phyloP scores from a whole-genome alignment of 208 protist species.

The Histomonas meleagridis region DNA sequence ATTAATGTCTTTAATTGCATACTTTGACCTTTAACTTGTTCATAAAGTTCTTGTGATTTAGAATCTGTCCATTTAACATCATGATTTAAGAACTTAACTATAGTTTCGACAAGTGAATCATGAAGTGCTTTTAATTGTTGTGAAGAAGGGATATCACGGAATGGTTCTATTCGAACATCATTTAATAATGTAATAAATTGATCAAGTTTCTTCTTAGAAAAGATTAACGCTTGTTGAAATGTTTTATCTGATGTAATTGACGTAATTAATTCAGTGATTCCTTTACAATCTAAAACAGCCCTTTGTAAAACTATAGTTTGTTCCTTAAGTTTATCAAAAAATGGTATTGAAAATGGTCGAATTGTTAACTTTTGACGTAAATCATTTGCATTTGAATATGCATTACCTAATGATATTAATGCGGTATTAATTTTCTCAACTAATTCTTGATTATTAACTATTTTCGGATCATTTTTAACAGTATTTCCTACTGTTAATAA shows the following conservation, averaged over 20 bases:
- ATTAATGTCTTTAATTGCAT: not conserved
- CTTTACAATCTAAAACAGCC: not conserved
- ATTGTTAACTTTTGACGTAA: not conserved
- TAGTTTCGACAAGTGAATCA: not conserved
- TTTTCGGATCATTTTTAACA: not conserved
- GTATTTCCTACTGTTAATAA: not conserved
- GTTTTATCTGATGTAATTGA: not conserved
- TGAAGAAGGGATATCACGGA: not conserved
- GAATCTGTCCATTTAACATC: not conserved
- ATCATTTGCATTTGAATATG: not conserved
- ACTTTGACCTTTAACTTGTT: not conserved
- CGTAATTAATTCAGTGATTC: not conserved
- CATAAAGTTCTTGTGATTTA: not conserved
- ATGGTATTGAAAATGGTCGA: not conserved
- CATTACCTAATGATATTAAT: not conserved
- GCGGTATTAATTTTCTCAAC: not conserved
- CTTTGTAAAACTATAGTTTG: not conserved
- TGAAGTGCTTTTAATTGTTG: not conserved
- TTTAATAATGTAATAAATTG: not conserved
- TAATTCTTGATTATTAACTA: not conserved
- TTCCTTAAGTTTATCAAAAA: not conserved
- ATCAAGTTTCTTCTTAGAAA: not conserved
- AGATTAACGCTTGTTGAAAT: not conserved
- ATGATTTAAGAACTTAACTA: not conserved
- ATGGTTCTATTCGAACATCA: not conserved